These are phyloP conservation scores for Cinnamomum chago DNA, from an alignment of 164 flowering plant genomes.

Conservation along the genomic window DNA sequence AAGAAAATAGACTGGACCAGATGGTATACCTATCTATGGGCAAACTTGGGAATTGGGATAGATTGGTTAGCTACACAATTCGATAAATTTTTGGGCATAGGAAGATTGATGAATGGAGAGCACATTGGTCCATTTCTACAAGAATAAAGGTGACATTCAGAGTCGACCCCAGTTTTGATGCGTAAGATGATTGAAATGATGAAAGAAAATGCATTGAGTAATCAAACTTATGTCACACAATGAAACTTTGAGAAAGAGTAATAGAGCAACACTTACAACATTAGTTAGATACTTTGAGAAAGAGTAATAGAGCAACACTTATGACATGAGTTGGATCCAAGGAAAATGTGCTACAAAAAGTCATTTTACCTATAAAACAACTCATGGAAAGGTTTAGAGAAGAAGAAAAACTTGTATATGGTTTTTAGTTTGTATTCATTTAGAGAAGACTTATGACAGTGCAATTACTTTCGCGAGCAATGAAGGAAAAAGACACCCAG, in stretches of 20 bases:
- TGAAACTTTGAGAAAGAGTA: not conserved
- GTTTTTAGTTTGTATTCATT: not conserved
- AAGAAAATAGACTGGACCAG: no score
- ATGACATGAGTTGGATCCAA: not conserved
- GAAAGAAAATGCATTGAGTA: no score
- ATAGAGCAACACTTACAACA: not conserved
- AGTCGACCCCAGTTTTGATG: no score
- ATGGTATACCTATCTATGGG: no score
- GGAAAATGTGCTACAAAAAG: not conserved
- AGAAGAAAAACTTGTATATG: not conserved
- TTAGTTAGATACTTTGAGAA: not conserved
- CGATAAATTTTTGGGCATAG: no score
- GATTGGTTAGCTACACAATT: no score
- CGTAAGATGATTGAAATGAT: no score
- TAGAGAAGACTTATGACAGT: not conserved
- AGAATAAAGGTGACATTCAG: no score
- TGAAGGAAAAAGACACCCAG: not conserved
- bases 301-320: not conserved
- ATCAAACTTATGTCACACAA: no score
- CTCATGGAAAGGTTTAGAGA: not conserved
- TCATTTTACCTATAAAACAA: not conserved
- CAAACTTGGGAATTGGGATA: no score
- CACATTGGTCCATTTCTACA: no score
- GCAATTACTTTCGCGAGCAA: not conserved
- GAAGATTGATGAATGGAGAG: no score